Evolutionary conservation across 2,329 filamentous ascomycete genomes (phyloP).

Genomic region (Colletotrichum lupini): DNA sequence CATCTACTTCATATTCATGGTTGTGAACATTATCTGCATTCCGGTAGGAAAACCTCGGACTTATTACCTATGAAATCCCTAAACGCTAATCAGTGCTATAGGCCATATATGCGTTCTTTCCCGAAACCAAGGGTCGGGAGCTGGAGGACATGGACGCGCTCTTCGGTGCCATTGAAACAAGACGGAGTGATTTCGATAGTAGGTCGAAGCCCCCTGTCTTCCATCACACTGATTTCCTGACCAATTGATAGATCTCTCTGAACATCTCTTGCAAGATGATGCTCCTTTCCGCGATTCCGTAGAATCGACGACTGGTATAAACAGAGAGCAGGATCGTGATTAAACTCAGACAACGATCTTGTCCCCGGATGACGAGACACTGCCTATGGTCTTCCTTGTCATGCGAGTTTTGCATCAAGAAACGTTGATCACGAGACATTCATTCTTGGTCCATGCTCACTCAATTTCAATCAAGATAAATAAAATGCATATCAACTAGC

Average conservation of each 20-base stretch:
- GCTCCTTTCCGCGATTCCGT: neutral
- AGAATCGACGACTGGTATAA: neutral
- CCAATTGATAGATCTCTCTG: neutral
- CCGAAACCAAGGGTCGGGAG: slow-evolving; percentile 55
- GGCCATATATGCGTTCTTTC: slow-evolving; percentile 55
- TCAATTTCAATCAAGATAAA: neutral
- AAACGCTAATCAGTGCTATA: slow-evolving; percentile 26
- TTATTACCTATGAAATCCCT: neutral
- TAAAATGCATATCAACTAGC: neutral
- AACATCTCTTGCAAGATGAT: slow-evolving; percentile 8
- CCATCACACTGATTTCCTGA: neutral
- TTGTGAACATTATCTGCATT: slow-evolving; percentile 59
- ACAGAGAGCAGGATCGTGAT: neutral
- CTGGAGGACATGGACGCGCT: slow-evolving; percentile 58
- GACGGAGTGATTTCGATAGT: slow-evolving; percentile 4
- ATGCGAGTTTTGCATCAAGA: neutral
- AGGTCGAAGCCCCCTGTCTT: neutral
- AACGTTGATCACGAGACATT: neutral
- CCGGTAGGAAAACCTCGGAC: slow-evolving; percentile 45
- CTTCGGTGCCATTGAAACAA: slow-evolving; percentile 43
- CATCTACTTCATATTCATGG: slow-evolving; percentile 69
- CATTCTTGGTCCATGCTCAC: neutral
- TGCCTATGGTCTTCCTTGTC: neutral
- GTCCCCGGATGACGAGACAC: neutral
- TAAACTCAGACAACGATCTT: neutral